Conservation (phyloP, 192 early-diverging fungal species). For the Obelidium mucronatum region DNA sequence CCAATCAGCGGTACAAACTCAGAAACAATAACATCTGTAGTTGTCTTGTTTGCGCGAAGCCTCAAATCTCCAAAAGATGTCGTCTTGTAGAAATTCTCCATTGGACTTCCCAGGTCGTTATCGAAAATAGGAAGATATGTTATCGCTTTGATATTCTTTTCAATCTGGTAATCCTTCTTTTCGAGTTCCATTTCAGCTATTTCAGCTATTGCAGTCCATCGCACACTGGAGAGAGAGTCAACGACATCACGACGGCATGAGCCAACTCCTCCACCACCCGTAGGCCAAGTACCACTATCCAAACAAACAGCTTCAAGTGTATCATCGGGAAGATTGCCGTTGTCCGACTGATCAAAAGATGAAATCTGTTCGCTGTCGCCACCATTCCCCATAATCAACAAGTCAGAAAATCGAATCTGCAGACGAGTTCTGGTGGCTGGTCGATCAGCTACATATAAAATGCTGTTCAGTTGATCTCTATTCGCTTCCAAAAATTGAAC, state of each 20-base stretch:
- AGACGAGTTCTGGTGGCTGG: too few relatives aligned
- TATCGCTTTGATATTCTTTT: slow-evolving; percentile 54
- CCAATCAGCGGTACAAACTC: slow-evolving; percentile 48
- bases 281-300: too few relatives aligned
- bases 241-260: slow-evolving; percentile 56
- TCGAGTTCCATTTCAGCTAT: slow-evolving; percentile 49
- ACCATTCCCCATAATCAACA: slow-evolving; percentile 46
- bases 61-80: too few relatives aligned
- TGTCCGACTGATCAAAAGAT: slow-evolving; percentile 23
- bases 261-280: too few relatives aligned
- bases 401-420: too few relatives aligned
- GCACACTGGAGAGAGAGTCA: slow-evolving; percentile 44
- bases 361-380: slow-evolving; percentile 43
- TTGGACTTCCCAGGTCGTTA: too few relatives aligned
- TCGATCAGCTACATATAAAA: too few relatives aligned
- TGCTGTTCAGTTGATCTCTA: too few relatives aligned
- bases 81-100: too few relatives aligned
- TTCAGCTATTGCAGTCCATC: slow-evolving; percentile 53
- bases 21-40: slow-evolving; percentile 31
- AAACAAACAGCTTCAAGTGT: slow-evolving; percentile 45
- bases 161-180: slow-evolving; percentile 59
- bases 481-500: too few relatives aligned
- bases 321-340: too few relatives aligned
- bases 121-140: slow-evolving; percentile 53
- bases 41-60: too few relatives aligned